These are phyloP conservation scores for Shiraia sp. DNA, from an alignment of 2,329 filamentous ascomycete species.

Conservation along the genomic window DNA sequence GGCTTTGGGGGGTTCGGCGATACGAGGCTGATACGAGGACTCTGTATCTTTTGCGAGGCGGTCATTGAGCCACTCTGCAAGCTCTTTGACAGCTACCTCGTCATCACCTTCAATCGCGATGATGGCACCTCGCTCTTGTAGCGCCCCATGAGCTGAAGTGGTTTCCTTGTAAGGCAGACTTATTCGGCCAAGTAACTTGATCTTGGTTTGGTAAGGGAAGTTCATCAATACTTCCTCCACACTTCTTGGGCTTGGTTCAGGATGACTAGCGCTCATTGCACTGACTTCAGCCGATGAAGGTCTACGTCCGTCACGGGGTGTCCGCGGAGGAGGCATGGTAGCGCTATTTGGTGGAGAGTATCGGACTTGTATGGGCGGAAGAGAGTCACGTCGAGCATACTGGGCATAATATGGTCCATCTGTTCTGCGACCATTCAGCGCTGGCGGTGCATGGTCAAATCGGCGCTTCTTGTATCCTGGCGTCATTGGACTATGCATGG, in stretches of 20 bases:
- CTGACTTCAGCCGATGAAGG: conserved; percentile 15
- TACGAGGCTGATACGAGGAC: conserved; percentile 48
- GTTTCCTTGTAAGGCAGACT: conserved; percentile 64
- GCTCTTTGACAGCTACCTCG: conserved; percentile 63
- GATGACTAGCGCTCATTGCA: conserved; percentile 15
- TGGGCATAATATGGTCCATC: conserved; percentile 49
- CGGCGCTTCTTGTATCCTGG: conserved; percentile 43
- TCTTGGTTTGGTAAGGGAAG: conserved; percentile 74
- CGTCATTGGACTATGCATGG: conserved; percentile 37
- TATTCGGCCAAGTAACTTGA: conserved; percentile 75
- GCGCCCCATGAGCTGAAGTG: conserved; percentile 27
- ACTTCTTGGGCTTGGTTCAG: conserved; percentile 50
- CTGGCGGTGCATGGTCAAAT: conserved; percentile 43
- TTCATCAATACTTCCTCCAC: conserved; percentile 74
- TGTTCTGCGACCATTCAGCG: conserved; percentile 60
- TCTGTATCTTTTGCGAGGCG: conserved; percentile 57
- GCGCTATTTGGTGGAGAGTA: conserved; percentile 38
- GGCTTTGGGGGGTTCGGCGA: conserved; percentile 54
- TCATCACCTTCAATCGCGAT: conserved; percentile 82
- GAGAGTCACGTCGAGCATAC: conserved; percentile 35
- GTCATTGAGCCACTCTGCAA: conserved; percentile 66
- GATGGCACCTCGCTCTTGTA: conserved; percentile 69
- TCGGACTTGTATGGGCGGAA: conserved; percentile 38
- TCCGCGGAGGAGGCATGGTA: conserved; percentile 37
- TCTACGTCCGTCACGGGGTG: conserved; percentile 32